Evolutionary conservation across 2,329 filamentous ascomycete genomes (phyloP), one percentile per base, ranked within the genome.

Genomic region (Hymenoscyphus albidus): DNA sequence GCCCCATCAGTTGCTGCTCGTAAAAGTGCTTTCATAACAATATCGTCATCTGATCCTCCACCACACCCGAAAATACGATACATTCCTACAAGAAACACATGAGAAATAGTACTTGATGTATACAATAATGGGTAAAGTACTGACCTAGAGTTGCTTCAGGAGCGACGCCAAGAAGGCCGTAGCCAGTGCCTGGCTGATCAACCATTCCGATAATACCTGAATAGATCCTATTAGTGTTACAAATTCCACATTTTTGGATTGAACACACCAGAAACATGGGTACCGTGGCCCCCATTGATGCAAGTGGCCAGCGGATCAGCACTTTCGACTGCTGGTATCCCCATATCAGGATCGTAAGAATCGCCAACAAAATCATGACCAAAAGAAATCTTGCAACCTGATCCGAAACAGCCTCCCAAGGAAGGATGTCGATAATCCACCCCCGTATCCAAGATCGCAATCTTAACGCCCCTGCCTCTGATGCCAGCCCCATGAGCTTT

Each of bases 361-460:
- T 88, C 83, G 56, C 87, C 82, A 18, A 87, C 81, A 54, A 87
- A 77, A 67, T 87, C 85, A 42, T 78, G 78, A 18, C 87, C 87
- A 64, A 81, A 83, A 3, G 80, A 78, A 18, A 89, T 83, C 51
- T 88, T 77, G 69, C 82, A 88, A 13, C 80, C 84, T 0, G 78
- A 70, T 1, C 87, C 87, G 71, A 88, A 88, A 70, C 86, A 86
- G 58, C 85, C 85, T 42, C 87, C 87, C 0, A 90, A 80, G 35
- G 85, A 84, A 1, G 85, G 83, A 70, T 89, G 86, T 0, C 77
- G 80, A 71, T 88, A 89, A 72, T 89, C 87, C 58, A 87, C 74
- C 12, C 78, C 78, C 22, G 74, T 76, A 61, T 71, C 69, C 31
- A 69, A 51, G 38, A 82, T 72, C 5, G 74, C 80, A 18, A 83